These are phyloP conservation scores for Flueggea neowawraea DNA, from an alignment of 441 rosid genomes.

Conservation along the genomic window DNA sequence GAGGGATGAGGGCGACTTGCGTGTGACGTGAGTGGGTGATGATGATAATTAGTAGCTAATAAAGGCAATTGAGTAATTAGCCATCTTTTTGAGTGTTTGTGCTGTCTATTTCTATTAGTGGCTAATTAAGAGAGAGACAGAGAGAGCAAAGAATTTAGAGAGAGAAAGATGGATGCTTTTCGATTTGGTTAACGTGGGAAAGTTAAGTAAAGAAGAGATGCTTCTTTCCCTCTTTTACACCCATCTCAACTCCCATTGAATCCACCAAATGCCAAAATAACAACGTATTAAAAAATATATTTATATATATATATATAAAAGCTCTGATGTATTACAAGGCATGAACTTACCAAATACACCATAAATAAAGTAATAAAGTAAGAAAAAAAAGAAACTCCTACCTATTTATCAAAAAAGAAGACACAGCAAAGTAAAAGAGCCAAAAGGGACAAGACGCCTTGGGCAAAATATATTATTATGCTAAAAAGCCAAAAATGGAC, in stretches of 20 bases:
- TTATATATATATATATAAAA: no score
- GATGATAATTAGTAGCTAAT: conserved; percentile 43
- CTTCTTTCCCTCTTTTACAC: conserved; percentile 12
- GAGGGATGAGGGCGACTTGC: no score
- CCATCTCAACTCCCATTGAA: not conserved
- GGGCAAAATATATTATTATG: no score
- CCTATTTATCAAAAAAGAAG: no score
- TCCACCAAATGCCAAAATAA: not conserved
- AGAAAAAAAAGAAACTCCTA: no score
- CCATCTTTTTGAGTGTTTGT: conserved; percentile 15
- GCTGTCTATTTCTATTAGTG: conserved; percentile 34
- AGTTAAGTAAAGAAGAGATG: conserved; percentile 26
- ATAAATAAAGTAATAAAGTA: no score
- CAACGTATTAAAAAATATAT: no score
- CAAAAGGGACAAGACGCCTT: no score
- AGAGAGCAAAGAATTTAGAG: not conserved
- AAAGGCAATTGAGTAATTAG: conserved; percentile 37
- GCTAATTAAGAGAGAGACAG: conserved; percentile 13
- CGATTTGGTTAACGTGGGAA: conserved; percentile 75
- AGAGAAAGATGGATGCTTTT: conserved; percentile 35
- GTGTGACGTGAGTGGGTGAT: conserved; percentile 19
- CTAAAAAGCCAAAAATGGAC: no score
- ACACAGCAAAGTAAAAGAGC: no score
- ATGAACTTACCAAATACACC: no score
- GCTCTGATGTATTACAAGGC: no score